Evolutionary conservation across 225 moss, liverwort and hornwort genomes (phyloP), one percentile per base, ranked within the genome.

Genomic region (Asterella californica): DNA sequence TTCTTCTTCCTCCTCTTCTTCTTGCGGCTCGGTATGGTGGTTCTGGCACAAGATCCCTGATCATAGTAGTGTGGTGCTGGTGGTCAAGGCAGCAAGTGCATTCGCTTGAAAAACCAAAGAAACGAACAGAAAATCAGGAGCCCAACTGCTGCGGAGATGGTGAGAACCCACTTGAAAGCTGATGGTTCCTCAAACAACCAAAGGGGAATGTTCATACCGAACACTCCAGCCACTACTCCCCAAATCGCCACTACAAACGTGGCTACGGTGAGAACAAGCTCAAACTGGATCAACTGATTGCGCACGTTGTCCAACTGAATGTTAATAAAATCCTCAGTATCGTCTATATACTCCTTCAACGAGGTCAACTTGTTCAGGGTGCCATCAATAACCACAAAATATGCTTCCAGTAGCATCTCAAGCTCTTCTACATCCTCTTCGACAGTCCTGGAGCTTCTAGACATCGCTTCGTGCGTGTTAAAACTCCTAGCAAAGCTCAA

Each of bases 221-320:
- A 99, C 53, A 99, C 88, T 74, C 99, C 99, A 10, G 99, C 95
- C 80, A 99, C 92, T 77, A 93, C 85, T 33, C 99, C 89, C 81
- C 81, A 99, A 76, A 95, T 87, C 74, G 95, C 90, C 82, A 99
- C 89, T 15, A 99, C 93, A 83, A 99, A 99, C 37, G 99, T 99
- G n/a, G 93, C 93, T 38, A 93, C 93, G 37, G 95, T 99, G 52
- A 99, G 89, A 82, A 99, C 81, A 25, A 99, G 88, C 85, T 99
- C 99, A 78, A 95, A 92, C 81, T 95, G 99, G 68, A 99, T 99
- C 78, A 99, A 88, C 88, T 95, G 99, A 82, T 99, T 99, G 77
- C 99, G 91, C 78, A 99, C 99, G 75, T 99, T 99, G 79, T 99
- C 99, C 89, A 99, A 84, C 81, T 99, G 94, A 47, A 99, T 99